Conservation (phyloP, 768 basidiomycete genomes). For the Grammothele lineata region DNA sequence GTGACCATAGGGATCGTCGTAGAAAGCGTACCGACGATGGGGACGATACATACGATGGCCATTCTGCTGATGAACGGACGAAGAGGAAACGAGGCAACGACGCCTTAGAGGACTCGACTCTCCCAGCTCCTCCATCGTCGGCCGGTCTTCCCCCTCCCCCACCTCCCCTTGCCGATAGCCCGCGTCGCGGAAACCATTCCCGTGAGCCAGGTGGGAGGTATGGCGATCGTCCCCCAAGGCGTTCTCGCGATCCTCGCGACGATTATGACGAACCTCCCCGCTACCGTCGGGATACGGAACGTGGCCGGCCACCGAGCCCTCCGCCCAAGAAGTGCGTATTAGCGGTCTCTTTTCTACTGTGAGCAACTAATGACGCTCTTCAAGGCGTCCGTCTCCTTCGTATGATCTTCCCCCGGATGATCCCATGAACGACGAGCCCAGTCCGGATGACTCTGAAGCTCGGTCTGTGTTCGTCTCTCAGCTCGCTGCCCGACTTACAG, state of each 20-base stretch:
- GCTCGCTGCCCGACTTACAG: conserved; percentile 93
- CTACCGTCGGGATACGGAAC: conserved; percentile 39
- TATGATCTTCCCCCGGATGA: conserved; percentile 67
- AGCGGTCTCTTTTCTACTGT: conserved; percentile 32
- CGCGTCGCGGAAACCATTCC: conserved; percentile 45
- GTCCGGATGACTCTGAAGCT: conserved; percentile 95
- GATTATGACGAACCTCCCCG: conserved; percentile 57
- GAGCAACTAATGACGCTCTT: conserved; percentile 30
- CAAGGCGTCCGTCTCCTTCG: conserved; percentile 60
- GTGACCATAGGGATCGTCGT: conserved; percentile 48
- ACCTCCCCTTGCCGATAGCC: conserved; percentile 46
- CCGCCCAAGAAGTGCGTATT: conserved; percentile 12
- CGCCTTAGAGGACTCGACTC: conserved; percentile 39
- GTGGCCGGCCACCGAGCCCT: conserved; percentile 34
- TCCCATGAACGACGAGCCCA: conserved; percentile 74
- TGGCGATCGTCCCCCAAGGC: conserved; percentile 39
- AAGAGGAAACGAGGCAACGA: conserved; percentile 68
- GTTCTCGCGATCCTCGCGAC: conserved; percentile 50
- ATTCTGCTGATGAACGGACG: conserved; percentile 42
- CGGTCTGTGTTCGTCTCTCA: conserved; percentile 99
- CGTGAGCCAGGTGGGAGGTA: conserved; percentile 48
- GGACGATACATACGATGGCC: conserved; percentile 41
- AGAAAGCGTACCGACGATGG: conserved; percentile 67
- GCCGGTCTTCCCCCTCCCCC: conserved; percentile 43
- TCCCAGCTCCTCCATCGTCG: conserved; percentile 42